These are phyloP conservation scores for Senecio squalidus DNA, from an alignment of 140 eudicot genomes.

Conservation along the genomic window DNA sequence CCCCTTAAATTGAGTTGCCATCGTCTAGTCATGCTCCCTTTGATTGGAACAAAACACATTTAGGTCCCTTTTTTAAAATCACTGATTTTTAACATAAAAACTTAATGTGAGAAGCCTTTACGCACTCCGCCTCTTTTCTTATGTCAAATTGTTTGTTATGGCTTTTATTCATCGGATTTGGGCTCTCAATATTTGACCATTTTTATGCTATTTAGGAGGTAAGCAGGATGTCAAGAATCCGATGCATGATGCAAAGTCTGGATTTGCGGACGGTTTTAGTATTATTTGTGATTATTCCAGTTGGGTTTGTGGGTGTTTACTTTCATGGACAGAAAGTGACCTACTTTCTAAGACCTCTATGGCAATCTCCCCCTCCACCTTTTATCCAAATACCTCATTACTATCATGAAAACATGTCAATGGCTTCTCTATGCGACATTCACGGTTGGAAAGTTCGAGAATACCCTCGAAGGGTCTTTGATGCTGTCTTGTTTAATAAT, in stretches of 20 bases:
- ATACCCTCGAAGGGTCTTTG: constrained; percentile 54
- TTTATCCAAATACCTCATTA: constrained; percentile 44
- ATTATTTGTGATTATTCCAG: constrained; percentile 35
- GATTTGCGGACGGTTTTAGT: constrained; percentile 33
- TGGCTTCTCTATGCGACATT: constrained; percentile 40
- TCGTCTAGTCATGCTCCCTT: not conserved
- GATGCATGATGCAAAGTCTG: constrained; percentile 40
- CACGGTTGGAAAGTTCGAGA: constrained; percentile 62
- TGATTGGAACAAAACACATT: too few relatives aligned
- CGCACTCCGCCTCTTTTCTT: not conserved
- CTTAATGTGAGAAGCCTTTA: not conserved
- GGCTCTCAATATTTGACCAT: not conserved
- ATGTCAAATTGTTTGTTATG: not conserved
- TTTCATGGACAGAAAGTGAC: constrained; percentile 49
- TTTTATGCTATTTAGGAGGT: constrained; percentile 21
- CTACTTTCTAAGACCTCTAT: constrained; percentile 48
- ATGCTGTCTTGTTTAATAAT: constrained; percentile 50
- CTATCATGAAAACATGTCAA: constrained; percentile 40
- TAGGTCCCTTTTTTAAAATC: not conserved
- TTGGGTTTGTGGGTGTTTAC: constrained; percentile 22
- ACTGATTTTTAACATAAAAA: not conserved
- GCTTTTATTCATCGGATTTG: not conserved
- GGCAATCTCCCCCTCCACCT: constrained; percentile 61
- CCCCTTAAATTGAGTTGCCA: not conserved
- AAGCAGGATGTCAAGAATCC: constrained; percentile 38